Percentiles rank a stretch among this genome's conserved stretches.
Conservation (phyloP, 2,329 filamentous ascomycete species). For the Xylaria sp. region DNA sequence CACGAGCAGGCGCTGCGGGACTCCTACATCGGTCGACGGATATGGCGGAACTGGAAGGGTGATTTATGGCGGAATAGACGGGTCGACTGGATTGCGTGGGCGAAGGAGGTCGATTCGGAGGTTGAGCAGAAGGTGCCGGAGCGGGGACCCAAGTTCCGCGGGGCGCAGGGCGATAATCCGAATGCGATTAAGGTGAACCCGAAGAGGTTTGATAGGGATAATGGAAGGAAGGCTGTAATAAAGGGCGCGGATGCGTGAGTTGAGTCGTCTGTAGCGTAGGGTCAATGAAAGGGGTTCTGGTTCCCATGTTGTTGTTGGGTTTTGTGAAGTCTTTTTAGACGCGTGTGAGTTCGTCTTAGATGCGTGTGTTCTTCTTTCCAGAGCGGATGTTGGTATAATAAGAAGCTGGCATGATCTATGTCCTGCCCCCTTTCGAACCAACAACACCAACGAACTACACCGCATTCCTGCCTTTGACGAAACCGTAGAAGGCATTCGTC, state of each 20-base stretch:
- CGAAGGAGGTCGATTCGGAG: conserved; percentile 44
- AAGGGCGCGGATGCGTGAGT: not conserved
- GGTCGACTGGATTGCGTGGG: conserved; percentile 53
- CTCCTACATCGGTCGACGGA: conserved; percentile 49
- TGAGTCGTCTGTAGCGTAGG: too few species aligned
- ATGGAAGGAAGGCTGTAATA: not conserved
- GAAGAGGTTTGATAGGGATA: conserved; percentile 4
- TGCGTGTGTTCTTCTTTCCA: too few species aligned
- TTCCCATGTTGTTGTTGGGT: too few species aligned
- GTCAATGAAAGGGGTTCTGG: too few species aligned
- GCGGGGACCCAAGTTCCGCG: conserved; percentile 10
- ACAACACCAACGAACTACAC: too few species aligned
- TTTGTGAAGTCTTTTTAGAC: too few species aligned
- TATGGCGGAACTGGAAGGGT: conserved; percentile 55
- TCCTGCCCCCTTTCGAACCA: too few species aligned
- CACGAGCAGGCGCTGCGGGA: conserved; percentile 47
- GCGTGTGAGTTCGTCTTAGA: too few species aligned
- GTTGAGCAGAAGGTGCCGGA: conserved; percentile 14
- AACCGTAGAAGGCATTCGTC: too few species aligned
- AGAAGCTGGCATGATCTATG: too few species aligned
- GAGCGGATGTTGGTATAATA: too few species aligned
- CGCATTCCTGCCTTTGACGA: too few species aligned
- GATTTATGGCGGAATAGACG: conserved; percentile 51
- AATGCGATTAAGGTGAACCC: conserved; percentile 12
- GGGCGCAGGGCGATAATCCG: conserved; percentile 10